Base-by-base conservation (phyloP, 305 asterid genomes). In the Fraxinus floribunda region DNA sequence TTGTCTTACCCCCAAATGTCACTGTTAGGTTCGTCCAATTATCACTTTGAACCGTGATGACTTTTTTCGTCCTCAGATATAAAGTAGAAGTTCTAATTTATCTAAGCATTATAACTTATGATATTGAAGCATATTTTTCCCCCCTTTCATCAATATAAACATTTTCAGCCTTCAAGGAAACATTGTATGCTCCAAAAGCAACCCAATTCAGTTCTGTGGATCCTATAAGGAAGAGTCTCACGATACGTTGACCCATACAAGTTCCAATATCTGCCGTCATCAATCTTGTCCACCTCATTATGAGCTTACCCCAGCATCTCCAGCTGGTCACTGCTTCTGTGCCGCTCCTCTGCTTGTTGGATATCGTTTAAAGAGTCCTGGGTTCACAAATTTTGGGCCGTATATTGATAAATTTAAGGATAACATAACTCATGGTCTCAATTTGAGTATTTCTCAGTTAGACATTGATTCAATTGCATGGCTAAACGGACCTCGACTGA, bases 361-460 rank as follows among this genome's bases (percentile, higher is more conserved):
- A 80, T 94, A 90, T 84, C 92, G 98, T 80, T 85, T 94, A 85
- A 94, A 93, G 90, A 94, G 98, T 85, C 97, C 98, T 7, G 92
- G 90, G 7, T 91, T 94, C 85, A 87, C 81, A 3, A 90, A 91
- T 83, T 93, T 90, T 83, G 68, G 60, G 35, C 89, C 97, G 38
- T 94, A 90, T 75, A 18, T 32, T 26, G 5, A 83, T 81, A 41
- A 57, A 34, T 93, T 91, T 80, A 70, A 82, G 85, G 80, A 36
- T 57, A 81, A 87, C 84, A 83, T 94, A 75, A 86, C 89, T 71
- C 5, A 75, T 82, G 93, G 91, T 78, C 93, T 94, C 57, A 13
- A 76, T 5, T 41, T 94, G 84, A 75, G 84, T 55, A 68, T 60
- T 36, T 82, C 85, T 81, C 95, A 91, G 90, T 91, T 94, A 70